These are phyloP conservation scores for Flagelloscypha sp. DNA, from an alignment of 768 basidiomycete genomes.

Conservation along the genomic window DNA sequence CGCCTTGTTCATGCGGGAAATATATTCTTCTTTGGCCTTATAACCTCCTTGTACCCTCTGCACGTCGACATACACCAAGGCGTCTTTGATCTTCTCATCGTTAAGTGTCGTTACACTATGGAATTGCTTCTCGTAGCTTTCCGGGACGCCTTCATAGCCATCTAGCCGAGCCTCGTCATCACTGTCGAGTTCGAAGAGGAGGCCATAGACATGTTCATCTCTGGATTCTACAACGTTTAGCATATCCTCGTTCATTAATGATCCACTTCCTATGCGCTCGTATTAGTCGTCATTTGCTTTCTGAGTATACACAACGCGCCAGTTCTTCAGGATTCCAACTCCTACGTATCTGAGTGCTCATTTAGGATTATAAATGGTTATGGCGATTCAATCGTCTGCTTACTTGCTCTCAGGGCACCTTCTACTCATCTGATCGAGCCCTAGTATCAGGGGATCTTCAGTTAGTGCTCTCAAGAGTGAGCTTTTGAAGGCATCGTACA, in stretches of 20 bases:
- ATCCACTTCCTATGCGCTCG: constrained; percentile 38
- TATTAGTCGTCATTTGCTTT: background rate
- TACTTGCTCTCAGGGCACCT: constrained; percentile 36
- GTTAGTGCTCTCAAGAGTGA: too few species aligned
- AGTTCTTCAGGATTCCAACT: constrained; percentile 12
- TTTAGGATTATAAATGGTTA: constrained; percentile 28
- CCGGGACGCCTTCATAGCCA: constrained; percentile 31
- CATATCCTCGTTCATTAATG: constrained; percentile 35
- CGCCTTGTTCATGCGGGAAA: constrained; percentile 36
- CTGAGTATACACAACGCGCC: background rate
- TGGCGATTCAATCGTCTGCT: too few species aligned
- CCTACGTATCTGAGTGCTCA: constrained; percentile 19
- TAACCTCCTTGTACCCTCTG: constrained; percentile 22
- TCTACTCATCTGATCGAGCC: constrained; percentile 40
- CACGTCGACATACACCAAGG: constrained; percentile 35
- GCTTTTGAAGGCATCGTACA: too few species aligned
- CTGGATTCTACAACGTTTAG: constrained; percentile 34
- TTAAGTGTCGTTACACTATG: constrained; percentile 8
- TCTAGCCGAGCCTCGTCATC: constrained; percentile 36
- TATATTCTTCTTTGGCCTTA: constrained; percentile 33
- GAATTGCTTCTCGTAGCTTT: constrained; percentile 27
- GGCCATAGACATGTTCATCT: constrained; percentile 34
- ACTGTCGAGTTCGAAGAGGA: constrained; percentile 32
- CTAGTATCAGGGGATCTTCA: too few species aligned
- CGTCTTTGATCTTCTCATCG: constrained; percentile 12